Evolutionary conservation across 768 basidiomycete genomes (phyloP).

Genomic region (Mycena metata): DNA sequence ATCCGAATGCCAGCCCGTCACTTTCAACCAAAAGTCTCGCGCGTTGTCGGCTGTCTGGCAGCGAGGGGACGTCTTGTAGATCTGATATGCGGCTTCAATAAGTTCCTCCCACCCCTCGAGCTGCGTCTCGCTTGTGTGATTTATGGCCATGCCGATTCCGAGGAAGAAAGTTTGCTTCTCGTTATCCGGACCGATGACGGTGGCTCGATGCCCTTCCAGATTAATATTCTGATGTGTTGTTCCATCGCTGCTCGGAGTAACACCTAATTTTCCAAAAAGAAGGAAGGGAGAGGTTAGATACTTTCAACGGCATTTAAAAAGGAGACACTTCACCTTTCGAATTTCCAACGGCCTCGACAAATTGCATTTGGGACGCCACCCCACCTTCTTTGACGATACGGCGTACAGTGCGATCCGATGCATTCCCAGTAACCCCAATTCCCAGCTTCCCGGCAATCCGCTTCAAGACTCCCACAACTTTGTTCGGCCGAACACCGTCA

Average conservation of each 20-base stretch:
- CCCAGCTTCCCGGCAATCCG: neutral
- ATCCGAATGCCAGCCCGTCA: too few species aligned
- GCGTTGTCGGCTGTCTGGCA: neutral
- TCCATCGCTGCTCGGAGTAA: conserved; percentile 36
- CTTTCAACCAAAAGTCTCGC: conserved; percentile 12
- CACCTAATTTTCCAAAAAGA: neutral
- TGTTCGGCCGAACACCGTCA: neutral
- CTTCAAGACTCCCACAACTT: neutral
- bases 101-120: conserved; percentile 34
- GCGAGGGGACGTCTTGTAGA: neutral
- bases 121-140: conserved; percentile 43
- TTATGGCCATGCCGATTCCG: conserved; percentile 6
- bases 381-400: neutral
- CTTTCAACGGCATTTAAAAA: too few species aligned
- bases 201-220: conserved; percentile 29
- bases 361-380: neutral
- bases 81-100: conserved; percentile 8
- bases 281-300: too few species aligned
- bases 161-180: conserved; percentile 10
- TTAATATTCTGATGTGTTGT: conserved; percentile 37
- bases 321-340: neutral
- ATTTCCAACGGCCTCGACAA: neutral
- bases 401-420: neutral
- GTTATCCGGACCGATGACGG: conserved; percentile 11
- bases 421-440: neutral